Conservation (phyloP, 176 grass and related monocot genomes). For the Bonia amplexicaulis region DNA sequence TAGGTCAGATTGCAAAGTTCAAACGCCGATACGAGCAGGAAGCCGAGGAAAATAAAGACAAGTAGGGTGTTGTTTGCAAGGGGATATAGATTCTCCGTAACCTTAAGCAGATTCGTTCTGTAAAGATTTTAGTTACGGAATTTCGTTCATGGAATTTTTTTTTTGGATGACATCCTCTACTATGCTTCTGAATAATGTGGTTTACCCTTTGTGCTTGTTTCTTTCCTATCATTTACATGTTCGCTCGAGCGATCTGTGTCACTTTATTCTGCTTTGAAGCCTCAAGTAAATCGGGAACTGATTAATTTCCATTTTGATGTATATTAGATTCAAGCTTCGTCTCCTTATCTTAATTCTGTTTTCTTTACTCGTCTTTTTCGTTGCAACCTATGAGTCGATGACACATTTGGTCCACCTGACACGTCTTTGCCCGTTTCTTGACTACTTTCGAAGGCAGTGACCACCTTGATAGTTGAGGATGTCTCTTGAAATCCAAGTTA, state of each 20-base stretch:
- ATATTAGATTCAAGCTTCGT: not conserved
- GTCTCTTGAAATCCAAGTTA: not conserved
- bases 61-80: constrained; percentile 1
- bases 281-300: not conserved
- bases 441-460: not conserved
- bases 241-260: not conserved
- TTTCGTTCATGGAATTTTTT: not conserved
- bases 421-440: not conserved
- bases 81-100: not conserved
- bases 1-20: constrained; percentile 50
- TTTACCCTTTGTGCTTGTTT: not conserved
- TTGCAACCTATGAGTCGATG: not conserved
- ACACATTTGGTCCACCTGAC: not conserved
- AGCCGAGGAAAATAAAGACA: constrained; percentile 18
- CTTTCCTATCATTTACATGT: not conserved
- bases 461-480: not conserved
- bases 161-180: not conserved
- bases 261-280: not conserved
- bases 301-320: not conserved
- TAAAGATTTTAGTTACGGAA: not conserved
- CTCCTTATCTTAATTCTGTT: not conserved
- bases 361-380: not conserved
- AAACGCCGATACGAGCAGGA: constrained; percentile 35
- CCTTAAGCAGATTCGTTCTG: not conserved
- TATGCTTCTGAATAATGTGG: not conserved